phyloP scores from a whole-genome alignment of 441 rosid genomes.

The Pelargonium citronellum region DNA sequence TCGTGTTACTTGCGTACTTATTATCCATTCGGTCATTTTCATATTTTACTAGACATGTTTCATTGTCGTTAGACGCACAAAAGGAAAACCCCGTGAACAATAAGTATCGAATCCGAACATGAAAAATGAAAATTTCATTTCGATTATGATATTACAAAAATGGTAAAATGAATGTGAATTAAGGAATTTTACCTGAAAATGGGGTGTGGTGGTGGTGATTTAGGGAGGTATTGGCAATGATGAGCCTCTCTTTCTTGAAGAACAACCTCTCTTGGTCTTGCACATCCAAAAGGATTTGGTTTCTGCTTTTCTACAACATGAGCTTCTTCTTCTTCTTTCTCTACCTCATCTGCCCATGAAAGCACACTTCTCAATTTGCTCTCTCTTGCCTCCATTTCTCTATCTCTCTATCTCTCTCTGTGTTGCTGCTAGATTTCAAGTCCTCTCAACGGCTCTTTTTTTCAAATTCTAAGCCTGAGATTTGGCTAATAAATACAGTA shows the following conservation, averaged over 20 bases:
- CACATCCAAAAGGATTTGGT: slow-evolving; percentile 26
- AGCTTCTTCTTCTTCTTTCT: slow-evolving; percentile 22
- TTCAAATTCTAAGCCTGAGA: slow-evolving; percentile 9
- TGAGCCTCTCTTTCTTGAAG: slow-evolving; percentile 24
- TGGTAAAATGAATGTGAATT: not conserved
- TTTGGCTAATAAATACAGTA: not conserved
- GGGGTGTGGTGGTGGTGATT: slow-evolving; percentile 17
- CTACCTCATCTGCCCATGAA: slow-evolving; percentile 34
- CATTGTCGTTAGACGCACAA: too few relatives aligned
- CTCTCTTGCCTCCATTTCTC: slow-evolving; percentile 16
- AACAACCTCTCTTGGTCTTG: slow-evolving; percentile 26
- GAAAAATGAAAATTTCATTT: too few relatives aligned
- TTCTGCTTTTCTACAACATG: slow-evolving; percentile 13
- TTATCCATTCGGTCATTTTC: too few relatives aligned
- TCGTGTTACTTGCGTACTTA: too few relatives aligned
- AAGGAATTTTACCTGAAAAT: not conserved
- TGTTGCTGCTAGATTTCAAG: not conserved
- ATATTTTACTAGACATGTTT: too few relatives aligned
- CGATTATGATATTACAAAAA: too few relatives aligned
- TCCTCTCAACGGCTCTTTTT: slow-evolving; percentile 19
- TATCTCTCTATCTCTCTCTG: not conserved
- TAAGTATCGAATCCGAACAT: too few relatives aligned
- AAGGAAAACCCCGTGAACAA: too few relatives aligned
- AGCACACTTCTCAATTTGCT: slow-evolving; percentile 10
- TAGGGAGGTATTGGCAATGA: slow-evolving; percentile 16